phyloP scores from a whole-genome alignment of 2,329 filamentous ascomycete species.

The Akanthomyces uredinophilus region DNA sequence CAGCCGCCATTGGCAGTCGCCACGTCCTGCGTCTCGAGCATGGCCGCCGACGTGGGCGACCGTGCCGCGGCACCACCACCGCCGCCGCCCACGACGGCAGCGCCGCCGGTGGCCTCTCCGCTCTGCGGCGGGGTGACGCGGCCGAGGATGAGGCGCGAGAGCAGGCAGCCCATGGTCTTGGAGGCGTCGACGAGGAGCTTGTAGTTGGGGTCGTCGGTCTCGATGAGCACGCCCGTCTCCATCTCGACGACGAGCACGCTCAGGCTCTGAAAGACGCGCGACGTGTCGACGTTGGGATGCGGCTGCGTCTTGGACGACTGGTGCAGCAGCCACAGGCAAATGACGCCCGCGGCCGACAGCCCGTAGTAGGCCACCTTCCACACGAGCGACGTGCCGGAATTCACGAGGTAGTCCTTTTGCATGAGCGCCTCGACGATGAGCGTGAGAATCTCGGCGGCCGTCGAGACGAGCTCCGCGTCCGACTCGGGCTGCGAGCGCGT shows the following conservation, averaged over 20 bases:
- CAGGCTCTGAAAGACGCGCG: constrained; percentile 18
- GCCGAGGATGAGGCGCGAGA: constrained; percentile 6
- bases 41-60: not conserved
- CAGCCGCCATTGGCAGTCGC: not conserved
- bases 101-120: not conserved
- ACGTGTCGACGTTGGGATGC: constrained; percentile 1
- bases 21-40: not conserved
- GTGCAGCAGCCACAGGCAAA: constrained; percentile 17
- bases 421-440: constrained; percentile 14
- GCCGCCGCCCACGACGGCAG: not conserved
- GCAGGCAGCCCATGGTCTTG: constrained; percentile 17
- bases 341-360: constrained; percentile 19
- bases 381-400: constrained; percentile 15
- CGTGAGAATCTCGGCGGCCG: constrained; percentile 4
- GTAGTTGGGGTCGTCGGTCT: constrained; percentile 20
- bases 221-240: constrained; percentile 17
- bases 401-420: constrained; percentile 15
- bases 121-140: not conserved
- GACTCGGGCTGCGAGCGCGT: not conserved
- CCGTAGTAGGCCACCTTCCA: constrained; percentile 20
- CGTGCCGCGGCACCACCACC: not conserved
- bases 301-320: constrained; percentile 12
- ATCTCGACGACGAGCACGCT: constrained; percentile 19
- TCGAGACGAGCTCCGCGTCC: constrained; percentile 12
- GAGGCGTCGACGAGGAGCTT: constrained; percentile 19